These are phyloP conservation scores for Pseudopediastrum boryanum DNA, from an alignment of 139 green algal genomes.

Conservation along the genomic window DNA sequence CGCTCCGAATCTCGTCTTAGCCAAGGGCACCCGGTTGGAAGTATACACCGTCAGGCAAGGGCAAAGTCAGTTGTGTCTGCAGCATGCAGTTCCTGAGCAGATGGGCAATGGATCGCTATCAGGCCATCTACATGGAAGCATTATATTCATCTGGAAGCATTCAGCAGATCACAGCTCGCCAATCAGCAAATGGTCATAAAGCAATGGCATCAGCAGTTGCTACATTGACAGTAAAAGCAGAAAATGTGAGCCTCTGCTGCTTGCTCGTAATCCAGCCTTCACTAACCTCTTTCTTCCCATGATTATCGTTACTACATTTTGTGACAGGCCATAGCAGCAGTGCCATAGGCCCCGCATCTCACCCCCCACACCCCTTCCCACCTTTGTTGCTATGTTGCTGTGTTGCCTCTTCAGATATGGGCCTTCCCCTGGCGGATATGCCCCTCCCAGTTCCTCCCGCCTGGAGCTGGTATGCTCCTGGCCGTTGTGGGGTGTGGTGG, in stretches of 20 bases:
- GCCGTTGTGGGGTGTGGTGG: constrained; percentile 68
- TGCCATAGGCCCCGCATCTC: background rate
- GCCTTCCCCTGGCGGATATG: background rate
- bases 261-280: background rate
- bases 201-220: background rate
- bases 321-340: background rate
- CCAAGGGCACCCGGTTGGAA: constrained; percentile 70
- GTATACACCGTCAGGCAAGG: constrained; percentile 62
- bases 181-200: background rate
- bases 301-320: background rate
- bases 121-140: background rate
- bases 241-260: no score
- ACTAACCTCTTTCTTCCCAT: background rate
- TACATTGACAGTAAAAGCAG: background rate
- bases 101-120: background rate
- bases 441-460: background rate
- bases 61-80: no score
- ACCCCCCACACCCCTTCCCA: background rate
- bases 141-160: background rate
- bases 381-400: background rate
- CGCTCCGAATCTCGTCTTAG: constrained; percentile 76
- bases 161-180: background rate
- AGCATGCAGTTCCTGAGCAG: no score
- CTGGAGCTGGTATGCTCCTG: constrained; percentile 60
- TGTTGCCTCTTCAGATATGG: background rate